These are phyloP conservation scores for Fusarium proliferatum DNA, from an alignment of 2,329 filamentous ascomycete genomes.

Conservation along the genomic window DNA sequence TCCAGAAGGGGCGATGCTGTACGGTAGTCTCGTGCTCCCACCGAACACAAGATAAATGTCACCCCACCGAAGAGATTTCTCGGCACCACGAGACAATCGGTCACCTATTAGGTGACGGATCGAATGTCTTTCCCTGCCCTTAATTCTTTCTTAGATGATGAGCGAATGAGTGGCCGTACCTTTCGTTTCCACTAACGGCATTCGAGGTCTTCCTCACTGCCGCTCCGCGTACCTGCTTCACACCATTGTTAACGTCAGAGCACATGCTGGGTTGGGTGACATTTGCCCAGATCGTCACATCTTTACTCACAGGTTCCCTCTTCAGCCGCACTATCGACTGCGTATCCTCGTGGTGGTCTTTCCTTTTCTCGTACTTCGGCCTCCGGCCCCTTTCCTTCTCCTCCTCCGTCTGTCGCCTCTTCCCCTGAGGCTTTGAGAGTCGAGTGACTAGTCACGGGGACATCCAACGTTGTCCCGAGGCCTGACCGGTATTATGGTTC, in stretches of 20 bases:
- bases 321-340: constrained; percentile 27
- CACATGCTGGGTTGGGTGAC: constrained; percentile 44
- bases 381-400: constrained; percentile 24
- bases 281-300: constrained; percentile 33
- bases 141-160: constrained; percentile 26
- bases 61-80: constrained; percentile 47
- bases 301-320: constrained; percentile 36
- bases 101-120: constrained; percentile 44
- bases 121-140: constrained; percentile 39
- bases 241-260: constrained; percentile 35
- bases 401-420: constrained; percentile 18
- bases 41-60: constrained; percentile 37
- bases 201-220: constrained; percentile 18
- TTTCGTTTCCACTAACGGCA: constrained; percentile 22
- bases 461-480: constrained; percentile 39
- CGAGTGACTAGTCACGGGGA: constrained; percentile 44
- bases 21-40: constrained; percentile 41
- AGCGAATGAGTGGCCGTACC: constrained; percentile 33
- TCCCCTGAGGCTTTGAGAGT: constrained; percentile 29
- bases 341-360: constrained; percentile 5
- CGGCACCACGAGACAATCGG: constrained; percentile 45
- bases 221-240: constrained; percentile 27
- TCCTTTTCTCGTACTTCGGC: constrained; percentile 23
- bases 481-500: constrained; percentile 38
- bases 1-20: constrained; percentile 36